Base-by-base conservation (phyloP, 768 basidiomycete genomes). In the Agrocybe praecox region DNA sequence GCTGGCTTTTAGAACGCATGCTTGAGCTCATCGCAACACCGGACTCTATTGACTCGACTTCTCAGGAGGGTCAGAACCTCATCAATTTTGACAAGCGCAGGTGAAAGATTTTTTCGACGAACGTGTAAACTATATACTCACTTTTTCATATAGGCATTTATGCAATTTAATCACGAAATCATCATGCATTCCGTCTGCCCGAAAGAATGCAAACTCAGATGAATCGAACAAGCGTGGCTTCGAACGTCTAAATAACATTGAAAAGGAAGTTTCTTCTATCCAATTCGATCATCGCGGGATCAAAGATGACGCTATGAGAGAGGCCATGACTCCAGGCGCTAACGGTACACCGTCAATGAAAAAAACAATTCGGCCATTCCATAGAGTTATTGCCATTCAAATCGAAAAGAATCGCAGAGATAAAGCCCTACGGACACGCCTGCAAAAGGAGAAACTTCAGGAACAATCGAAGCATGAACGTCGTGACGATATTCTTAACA, bases 11-110 rank as follows among this genome's bases (percentile, higher is more conserved):
- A 55, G 92, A 94, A 68, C 82, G 90, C 44, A 82, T 94, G 71
- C 72, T 94, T 33, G 92, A 94, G 67, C 76, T 94, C 46, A 82
- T 93, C 56, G 85, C 87, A 23, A 80, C 86, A 50, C 86, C 90
- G 3, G 90, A 94, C 67, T 76, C 86, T 15, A 71, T 91, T 8
- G 81, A 85, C 46, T 78, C 84, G 15, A 66, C 77, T 1, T 67
- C 74, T n/a, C 79, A 80, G 33, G 84, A 85, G 58, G 78, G 77
- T 33, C 79, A 80, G 43, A 79, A 74, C 34, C 80, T 94, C 34
- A 80, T 94, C 45, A 94, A 92, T 65, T 84, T 92, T 62, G 88
- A 92, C 59, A 94, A 94, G 65, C 81, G 92, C 60, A 83, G 92
- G 91, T 90, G 63, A 54, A 33, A 46, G 53, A 18, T 59, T 17